phyloP scores from a whole-genome alignment of 768 basidiomycete species.

The Russula sp. region DNA sequence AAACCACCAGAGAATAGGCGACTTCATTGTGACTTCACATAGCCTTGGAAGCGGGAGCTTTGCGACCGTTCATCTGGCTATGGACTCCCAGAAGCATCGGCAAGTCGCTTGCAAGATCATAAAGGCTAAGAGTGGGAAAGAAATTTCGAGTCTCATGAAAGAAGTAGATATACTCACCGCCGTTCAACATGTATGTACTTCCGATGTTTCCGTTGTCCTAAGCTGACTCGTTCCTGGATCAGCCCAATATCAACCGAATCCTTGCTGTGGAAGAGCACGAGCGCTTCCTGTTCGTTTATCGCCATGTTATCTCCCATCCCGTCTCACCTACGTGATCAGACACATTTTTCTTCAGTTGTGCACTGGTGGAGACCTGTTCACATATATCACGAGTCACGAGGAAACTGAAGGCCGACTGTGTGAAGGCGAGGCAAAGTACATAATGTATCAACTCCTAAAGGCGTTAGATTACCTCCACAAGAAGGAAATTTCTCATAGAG shows the following conservation, averaged over 20 bases:
- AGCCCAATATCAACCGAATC: constrained; percentile 82
- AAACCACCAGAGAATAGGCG: constrained; percentile 48
- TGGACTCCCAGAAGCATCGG: constrained; percentile 53
- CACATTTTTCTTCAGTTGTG: constrained; percentile 84
- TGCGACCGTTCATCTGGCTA: constrained; percentile 74
- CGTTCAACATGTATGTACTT: constrained; percentile 56
- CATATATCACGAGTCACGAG: constrained; percentile 64
- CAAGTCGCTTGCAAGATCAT: constrained; percentile 87
- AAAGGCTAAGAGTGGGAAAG: constrained; percentile 52
- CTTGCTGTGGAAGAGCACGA: constrained; percentile 60
- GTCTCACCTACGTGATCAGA: constrained; percentile 31
- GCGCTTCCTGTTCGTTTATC: constrained; percentile 47
- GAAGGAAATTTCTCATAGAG: constrained; percentile 71
- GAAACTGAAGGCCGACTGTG: constrained; percentile 48
- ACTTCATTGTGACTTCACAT: constrained; percentile 70
- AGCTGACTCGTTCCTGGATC: not conserved
- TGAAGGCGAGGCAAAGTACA: constrained; percentile 80
- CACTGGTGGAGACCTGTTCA: constrained; percentile 84
- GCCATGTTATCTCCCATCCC: not conserved
- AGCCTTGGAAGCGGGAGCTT: constrained; percentile 78
- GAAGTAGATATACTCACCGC: constrained; percentile 70
- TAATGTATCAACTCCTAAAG: constrained; percentile 73
- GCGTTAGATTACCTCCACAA: constrained; percentile 68
- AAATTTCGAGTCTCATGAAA: constrained; percentile 61
- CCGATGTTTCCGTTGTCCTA: too few relatives aligned